Evolutionary conservation across 805 yeast species (phyloP).

Genomic region (Kodamaea nitidulidarum): DNA sequence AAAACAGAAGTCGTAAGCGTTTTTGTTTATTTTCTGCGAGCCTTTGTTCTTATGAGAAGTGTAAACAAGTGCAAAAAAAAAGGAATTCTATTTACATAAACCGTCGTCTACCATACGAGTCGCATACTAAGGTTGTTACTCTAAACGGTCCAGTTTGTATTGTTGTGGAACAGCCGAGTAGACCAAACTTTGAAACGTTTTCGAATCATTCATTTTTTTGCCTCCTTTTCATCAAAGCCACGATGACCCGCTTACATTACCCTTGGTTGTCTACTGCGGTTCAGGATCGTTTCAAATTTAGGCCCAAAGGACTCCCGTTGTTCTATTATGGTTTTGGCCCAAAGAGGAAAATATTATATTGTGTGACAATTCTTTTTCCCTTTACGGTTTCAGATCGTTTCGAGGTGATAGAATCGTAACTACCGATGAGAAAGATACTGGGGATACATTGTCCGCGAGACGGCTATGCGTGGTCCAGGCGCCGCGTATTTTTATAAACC

Average conservation of each 20-base stretch:
- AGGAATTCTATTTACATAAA: slow-evolving; percentile 7
- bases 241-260: no score
- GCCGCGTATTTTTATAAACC: no score
- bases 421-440: no score
- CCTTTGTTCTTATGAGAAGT: slow-evolving; percentile 6
- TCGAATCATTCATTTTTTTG: no score
- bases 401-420: no score
- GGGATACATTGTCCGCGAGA: no score
- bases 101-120: slow-evolving; percentile 1
- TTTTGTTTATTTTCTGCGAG: slow-evolving; percentile 6
- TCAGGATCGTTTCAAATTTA: background rate
- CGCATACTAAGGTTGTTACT: background rate
- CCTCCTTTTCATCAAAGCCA: no score
- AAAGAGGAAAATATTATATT: background rate
- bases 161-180: no score
- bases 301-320: background rate
- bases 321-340: slow-evolving; percentile 1
- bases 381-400: background rate
- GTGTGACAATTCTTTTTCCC: background rate
- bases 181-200: no score
- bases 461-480: no score
- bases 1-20: slow-evolving; percentile 3
- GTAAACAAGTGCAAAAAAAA: slow-evolving; percentile 8
- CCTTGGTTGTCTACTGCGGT: background rate
- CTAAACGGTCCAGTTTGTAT: no score